Conservation (phyloP, 2,329 filamentous ascomycete species). For the Fusarium sp. region DNA sequence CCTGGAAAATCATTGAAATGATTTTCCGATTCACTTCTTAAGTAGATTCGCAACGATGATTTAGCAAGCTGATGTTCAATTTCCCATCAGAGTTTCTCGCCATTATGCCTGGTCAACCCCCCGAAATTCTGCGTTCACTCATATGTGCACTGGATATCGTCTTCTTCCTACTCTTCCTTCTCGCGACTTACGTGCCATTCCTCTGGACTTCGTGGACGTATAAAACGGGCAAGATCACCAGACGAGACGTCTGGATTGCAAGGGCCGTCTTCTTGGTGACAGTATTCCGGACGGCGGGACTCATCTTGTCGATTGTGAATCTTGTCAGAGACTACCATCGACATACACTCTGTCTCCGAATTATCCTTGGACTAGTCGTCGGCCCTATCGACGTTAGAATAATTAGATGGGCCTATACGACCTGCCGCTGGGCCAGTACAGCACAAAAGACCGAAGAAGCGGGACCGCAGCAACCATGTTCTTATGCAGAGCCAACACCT, state of each 20-base stretch:
- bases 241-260: not conserved
- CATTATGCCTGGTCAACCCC: not conserved
- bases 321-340: not conserved
- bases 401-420: not conserved
- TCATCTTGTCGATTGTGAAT: not conserved
- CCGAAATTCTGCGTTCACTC: not conserved
- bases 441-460: not conserved
- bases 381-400: not conserved
- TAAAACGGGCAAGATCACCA: not conserved
- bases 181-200: not conserved
- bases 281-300: not conserved
- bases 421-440: not conserved
- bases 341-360: not conserved
- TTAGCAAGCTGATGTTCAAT: not conserved
- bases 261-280: not conserved
- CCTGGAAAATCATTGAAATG: too few relatives aligned
- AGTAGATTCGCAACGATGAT: not conserved
- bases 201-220: constrained; percentile 7
- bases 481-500: not conserved
- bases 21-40: too few relatives aligned
- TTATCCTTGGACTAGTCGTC: not conserved
- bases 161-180: not conserved
- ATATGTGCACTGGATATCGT: constrained; percentile 3
- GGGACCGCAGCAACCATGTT: not conserved
- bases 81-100: not conserved